Evolutionary conservation across 345 rosid species (phyloP).

Genomic region (Crucihimalaya himalaica): DNA sequence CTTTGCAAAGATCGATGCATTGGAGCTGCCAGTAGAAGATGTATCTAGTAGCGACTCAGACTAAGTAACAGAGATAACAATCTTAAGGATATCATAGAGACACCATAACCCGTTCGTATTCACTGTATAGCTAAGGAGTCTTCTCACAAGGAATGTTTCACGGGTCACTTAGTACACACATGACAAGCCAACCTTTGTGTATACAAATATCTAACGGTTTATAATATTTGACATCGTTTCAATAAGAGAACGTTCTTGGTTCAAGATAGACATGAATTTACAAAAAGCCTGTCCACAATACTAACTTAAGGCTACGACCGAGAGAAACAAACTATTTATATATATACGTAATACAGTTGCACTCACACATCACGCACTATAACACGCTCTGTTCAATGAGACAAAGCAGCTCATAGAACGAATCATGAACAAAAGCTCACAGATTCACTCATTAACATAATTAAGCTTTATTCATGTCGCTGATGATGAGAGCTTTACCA

Average conservation of each 20-base stretch:
- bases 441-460: neutral
- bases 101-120: slow-evolving; percentile 25
- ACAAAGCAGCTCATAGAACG: slow-evolving; percentile 17
- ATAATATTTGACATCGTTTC: slow-evolving; percentile 20
- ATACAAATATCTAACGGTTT: slow-evolving; percentile 21
- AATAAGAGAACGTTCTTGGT: neutral
- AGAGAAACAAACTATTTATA: neutral
- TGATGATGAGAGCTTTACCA: slow-evolving; percentile 2
- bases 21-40: slow-evolving; percentile 72
- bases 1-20: slow-evolving; percentile 75
- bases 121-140: slow-evolving; percentile 39
- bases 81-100: slow-evolving; percentile 24
- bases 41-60: slow-evolving; percentile 54
- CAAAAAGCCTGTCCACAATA: slow-evolving; percentile 6
- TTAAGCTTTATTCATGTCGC: slow-evolving; percentile 23
- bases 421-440: slow-evolving; percentile 14
- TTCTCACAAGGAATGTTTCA: slow-evolving; percentile 21
- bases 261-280: slow-evolving; percentile 4
- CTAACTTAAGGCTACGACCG: neutral
- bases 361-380: slow-evolving; percentile 30
- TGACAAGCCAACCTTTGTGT: slow-evolving; percentile 31
- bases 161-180: slow-evolving; percentile 17
- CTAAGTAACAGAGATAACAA: slow-evolving; percentile 31
- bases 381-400: slow-evolving; percentile 21
- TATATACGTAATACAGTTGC: slow-evolving; percentile 15